Evolutionary conservation across 2,329 filamentous ascomycete genomes (phyloP), one percentile per base, ranked within the genome.

Genomic region (Tothia fuscella): DNA sequence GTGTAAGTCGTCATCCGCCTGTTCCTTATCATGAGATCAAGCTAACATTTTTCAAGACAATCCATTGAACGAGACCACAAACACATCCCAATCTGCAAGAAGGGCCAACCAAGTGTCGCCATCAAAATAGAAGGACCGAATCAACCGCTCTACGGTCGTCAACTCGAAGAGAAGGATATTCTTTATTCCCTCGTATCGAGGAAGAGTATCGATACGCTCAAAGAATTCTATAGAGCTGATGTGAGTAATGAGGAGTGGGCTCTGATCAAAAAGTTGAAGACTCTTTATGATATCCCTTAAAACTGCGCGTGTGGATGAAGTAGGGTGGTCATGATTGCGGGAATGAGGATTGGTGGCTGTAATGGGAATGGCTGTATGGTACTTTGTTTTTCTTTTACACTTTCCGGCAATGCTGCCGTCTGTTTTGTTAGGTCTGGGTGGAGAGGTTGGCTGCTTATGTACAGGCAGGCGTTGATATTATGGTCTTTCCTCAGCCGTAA

Each of bases 21-120:
- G 13, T 41, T 35, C 30, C 17, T 34, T 13, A 44, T 28, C 29
- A 20, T 36, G 9, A 14, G 6, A n/a, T 33, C 14, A 14, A 21
- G 21, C 43, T 38, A 47, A 46, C 31, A 2, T 21, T 24, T 24
- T 17, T 9, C 44, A 55, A 94, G 88, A n/a, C 84, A 84, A 43
- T 88, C 82, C 2, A 98, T 98, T 56, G 89, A 98, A 64, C 81
- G 93, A 58, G 93, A 98, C 52, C 91, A 98, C 74, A 98, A 98
- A 69, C 78, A 91, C 49, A 80, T 98, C 50, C 75, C 72, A 7
- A 72, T 94, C 44, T 93, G 86, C 70, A 98, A 98, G 65, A 89
- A 87, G 67, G 89, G 89, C 40, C 84, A 93, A 57, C 91, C 93
- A n/a, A 93, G 87, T 1, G 93, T 98, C 7, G 91, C 91, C 16